Conservation (phyloP, 2,329 filamentous ascomycete genomes). For the Diaporthe citriasiana region DNA sequence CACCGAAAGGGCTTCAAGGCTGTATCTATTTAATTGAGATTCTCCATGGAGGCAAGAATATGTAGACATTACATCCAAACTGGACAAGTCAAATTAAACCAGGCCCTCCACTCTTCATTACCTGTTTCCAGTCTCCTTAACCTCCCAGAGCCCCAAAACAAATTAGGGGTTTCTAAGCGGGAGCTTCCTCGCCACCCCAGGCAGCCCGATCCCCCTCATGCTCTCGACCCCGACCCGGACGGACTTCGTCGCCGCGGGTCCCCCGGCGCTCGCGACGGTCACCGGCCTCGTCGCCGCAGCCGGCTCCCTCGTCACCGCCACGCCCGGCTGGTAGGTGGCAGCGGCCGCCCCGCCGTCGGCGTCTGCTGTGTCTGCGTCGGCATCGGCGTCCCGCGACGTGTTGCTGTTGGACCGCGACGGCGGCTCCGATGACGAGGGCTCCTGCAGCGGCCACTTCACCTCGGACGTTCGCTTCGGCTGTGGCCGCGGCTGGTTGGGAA, state of each 20-base stretch:
- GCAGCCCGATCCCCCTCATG: slow-evolving; percentile 25
- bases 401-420: slow-evolving; percentile 31
- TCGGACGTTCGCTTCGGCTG: slow-evolving; percentile 28
- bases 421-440: slow-evolving; percentile 2
- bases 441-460: slow-evolving; percentile 39
- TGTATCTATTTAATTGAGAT: slow-evolving; percentile 1
- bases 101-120: background rate
- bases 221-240: slow-evolving; percentile 15
- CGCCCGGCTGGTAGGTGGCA: background rate
- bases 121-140: background rate
- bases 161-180: background rate
- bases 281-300: background rate
- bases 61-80: slow-evolving; percentile 28
- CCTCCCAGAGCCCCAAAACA: background rate
- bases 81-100: background rate
- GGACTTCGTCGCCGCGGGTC: background rate
- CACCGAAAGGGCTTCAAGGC: background rate
- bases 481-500: background rate
- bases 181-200: slow-evolving; percentile 27
- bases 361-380: background rate
- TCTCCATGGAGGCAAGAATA: slow-evolving; percentile 24
- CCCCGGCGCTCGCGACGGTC: background rate
- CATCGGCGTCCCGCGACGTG: slow-evolving; percentile 14
- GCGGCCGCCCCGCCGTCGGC: background rate
- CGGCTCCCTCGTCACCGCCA: background rate